Percentiles rank a stretch among this genome's conserved stretches.
These are phyloP conservation scores for Papilionanthe hybrid DNA, from an alignment of 116 monocot species.

Conservation along the genomic window DNA sequence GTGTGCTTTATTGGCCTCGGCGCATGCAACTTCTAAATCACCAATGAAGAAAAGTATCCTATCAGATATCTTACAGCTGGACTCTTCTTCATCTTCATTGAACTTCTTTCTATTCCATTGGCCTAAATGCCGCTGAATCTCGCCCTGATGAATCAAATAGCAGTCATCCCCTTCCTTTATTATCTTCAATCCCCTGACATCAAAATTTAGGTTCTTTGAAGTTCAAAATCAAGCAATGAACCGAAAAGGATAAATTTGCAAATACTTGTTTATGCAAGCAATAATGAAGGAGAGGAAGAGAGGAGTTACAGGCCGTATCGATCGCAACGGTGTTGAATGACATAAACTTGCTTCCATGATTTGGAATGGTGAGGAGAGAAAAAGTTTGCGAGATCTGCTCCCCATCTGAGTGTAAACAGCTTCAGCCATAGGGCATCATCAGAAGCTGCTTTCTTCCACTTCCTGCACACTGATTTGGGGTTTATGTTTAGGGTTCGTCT, in stretches of 20 bases:
- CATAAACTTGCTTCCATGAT: constrained; percentile 65
- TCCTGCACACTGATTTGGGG: constrained; percentile 49
- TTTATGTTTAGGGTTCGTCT: background rate
- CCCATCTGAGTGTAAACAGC: constrained; percentile 63
- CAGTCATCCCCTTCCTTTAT: constrained; percentile 61
- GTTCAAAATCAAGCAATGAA: too few relatives aligned
- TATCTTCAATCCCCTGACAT: constrained; percentile 56
- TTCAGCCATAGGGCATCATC: constrained; percentile 53
- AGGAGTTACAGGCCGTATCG: constrained; percentile 56
- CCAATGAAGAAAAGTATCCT: constrained; percentile 71
- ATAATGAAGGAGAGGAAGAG: too few relatives aligned
- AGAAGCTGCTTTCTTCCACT: constrained; percentile 55
- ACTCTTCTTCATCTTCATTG: background rate
- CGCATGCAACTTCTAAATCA: constrained; percentile 52
- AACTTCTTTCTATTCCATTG: background rate
- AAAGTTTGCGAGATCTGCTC: constrained; percentile 33
- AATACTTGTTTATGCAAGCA: too few relatives aligned
- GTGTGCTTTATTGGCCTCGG: constrained; percentile 20
- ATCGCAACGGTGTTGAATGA: constrained; percentile 64
- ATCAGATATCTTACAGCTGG: constrained; percentile 24
- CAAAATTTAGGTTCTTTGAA: background rate
- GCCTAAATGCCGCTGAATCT: constrained; percentile 50
- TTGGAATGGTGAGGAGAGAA: constrained; percentile 41
- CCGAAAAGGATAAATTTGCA: too few relatives aligned
- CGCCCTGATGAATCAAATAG: constrained; percentile 63